Evolutionary conservation across 768 basidiomycete genomes (phyloP), one percentile per base, ranked within the genome.

Genomic region (Tephrocybe sp.): DNA sequence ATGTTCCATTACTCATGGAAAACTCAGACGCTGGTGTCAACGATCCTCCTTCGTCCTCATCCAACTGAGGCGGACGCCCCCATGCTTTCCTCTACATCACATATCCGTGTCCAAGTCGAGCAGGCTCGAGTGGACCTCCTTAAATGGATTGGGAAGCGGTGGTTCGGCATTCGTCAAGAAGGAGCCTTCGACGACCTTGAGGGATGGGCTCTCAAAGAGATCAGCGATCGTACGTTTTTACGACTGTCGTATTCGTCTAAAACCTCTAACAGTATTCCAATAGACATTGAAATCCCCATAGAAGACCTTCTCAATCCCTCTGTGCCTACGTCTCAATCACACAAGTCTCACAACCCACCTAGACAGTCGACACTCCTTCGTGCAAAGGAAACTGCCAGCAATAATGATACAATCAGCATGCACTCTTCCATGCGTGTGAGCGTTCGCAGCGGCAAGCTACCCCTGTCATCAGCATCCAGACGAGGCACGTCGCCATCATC

Each of bases 171-270:
- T 24, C 77, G 86, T 11, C 82, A 86, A 41, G 83, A 84, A 43
- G 80, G 82, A n/a, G 91, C 89, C 0, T 96, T 98, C 58, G 85
- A 87, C 43, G 62, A 69, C 4, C 74, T 98, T n/a, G 92, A 96
- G 41, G 78, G 77, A 4, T 97, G 92, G 92, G 84, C 88, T 0
- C 64, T 95, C 46, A 87, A 92, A 63, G 96, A 98, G 61, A 92
- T 98, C 32, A 79, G 83, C 34, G 82, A 88, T 60, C 79, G 92
- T 90, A 54, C 58, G 87, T 74, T 27, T 43, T 46, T 6, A 19
- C 32, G 37, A 30, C n/a, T 26, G 27, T 39, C 22, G 32, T 35
- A n/a, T 19, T 19, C 6, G 21, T 34, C 18, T 3, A 5, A 37
- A n/a, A n/a, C n/a, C 9, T 37, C 32, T 59, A 21, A 37, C 34